Evolutionary conservation across 2,329 filamentous ascomycete genomes (phyloP).

Genomic region (Monosporascus sp.): DNA sequence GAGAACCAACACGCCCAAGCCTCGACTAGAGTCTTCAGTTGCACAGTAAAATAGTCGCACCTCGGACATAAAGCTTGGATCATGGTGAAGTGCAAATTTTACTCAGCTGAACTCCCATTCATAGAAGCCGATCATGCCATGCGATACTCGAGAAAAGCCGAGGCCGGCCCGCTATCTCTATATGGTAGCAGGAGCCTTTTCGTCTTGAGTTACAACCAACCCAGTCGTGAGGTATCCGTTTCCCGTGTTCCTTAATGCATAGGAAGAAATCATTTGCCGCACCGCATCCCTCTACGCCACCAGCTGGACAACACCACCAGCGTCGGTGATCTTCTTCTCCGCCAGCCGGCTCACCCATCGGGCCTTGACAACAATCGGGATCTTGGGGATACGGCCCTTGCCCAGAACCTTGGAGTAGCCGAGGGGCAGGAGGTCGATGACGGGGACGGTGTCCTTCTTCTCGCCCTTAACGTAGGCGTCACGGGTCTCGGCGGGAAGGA

Average conservation of each 20-base stretch:
- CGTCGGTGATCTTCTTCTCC: slow-evolving; percentile 98
- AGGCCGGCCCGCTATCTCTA: slow-evolving; percentile 17
- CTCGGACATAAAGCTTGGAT: not conserved
- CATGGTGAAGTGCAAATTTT: slow-evolving; percentile 22
- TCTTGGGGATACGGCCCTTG: slow-evolving; percentile 91
- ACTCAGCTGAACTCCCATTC: slow-evolving; percentile 25
- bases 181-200: slow-evolving; percentile 7
- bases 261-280: slow-evolving; percentile 12
- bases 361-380: slow-evolving; percentile 91
- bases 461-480: slow-evolving; percentile 79
- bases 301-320: slow-evolving; percentile 92
- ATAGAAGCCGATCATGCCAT: slow-evolving; percentile 24
- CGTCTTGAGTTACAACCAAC: slow-evolving; percentile 15
- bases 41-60: not conserved
- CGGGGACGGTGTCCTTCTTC: slow-evolving; percentile 88
- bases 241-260: slow-evolving; percentile 14
- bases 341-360: slow-evolving; percentile 94
- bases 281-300: slow-evolving; percentile 62
- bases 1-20: too few relatives aligned
- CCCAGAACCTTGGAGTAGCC: slow-evolving; percentile 99
- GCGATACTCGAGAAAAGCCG: slow-evolving; percentile 23
- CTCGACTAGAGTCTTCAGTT: too few relatives aligned
- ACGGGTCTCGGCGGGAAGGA: slow-evolving; percentile 88
- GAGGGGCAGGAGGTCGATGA: slow-evolving; percentile 94
- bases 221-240: slow-evolving; percentile 23